Base-by-base conservation (phyloP, 2,329 filamentous ascomycete genomes). In the Exophiala viscosa region DNA sequence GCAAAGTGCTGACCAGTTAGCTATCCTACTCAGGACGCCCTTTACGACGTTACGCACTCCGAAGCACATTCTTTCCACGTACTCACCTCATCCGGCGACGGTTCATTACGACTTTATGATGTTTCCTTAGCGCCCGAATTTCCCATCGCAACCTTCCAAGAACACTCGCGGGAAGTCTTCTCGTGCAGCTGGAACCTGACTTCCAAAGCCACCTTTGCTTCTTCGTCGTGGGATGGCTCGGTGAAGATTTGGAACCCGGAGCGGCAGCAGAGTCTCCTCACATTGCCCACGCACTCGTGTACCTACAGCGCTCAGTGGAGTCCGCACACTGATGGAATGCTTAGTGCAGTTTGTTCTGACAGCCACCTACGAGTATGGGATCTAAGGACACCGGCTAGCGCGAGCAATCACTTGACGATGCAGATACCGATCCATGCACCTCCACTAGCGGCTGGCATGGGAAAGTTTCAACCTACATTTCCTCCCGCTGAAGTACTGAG, bases 11-110 rank as follows among this genome's bases (percentile, higher is more conserved):
- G 44, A 51, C 31, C 20, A 14, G 4, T 43, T 61, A 92, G 88
- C 67, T 99, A 92, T 74, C 92, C 96, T 66, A 99, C 93, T 9
- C 95, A 97, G 75, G 93, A 99, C 70, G 88, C 91, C 40, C 86
- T 97, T 60, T 99, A 95, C 72, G 93, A 99, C 72, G 78, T 93
- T 48, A 82, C 91, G 20, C 97, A 93, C 90, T 96, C 90, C 14
- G 93, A 99, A 75, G 83, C 90, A 62, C 91, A 99, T 75, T 92
- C 96, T 74, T 95, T 93, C 71, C 93, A 99, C 74, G 76, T 96
- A 46, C 80, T 95, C 15, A 86, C 87, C 1, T 91, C 90, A 0
- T 91, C 88, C 61, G 93, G 93, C 59, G 93, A 99, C 73, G 93
- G 93, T 50, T 92, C 88, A 49, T 81, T 99, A 65, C 96, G 96